Evolutionary conservation across 2,329 filamentous ascomycete genomes (phyloP), one percentile per base, ranked within the genome.

Genomic region (Claviceps arundinis): DNA sequence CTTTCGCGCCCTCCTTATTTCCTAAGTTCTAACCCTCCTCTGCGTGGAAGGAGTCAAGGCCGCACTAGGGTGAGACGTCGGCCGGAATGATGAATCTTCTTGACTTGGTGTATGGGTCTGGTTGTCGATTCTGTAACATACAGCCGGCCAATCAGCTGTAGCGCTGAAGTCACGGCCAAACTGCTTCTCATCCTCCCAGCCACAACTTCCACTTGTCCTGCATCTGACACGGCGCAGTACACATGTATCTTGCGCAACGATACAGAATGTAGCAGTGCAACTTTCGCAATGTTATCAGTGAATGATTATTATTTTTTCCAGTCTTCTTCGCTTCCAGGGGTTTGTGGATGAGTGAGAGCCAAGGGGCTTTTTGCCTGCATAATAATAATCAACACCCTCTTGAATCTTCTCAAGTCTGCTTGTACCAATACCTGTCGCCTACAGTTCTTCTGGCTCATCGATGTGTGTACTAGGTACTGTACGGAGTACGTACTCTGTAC

Each of bases 51-150:
- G 49, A 50, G 49, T 50, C 49, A 38, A 45, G 19, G 49, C 41
- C 43, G 42, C 17, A 44, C 17, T 17, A 37, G 41, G 30, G 48
- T 44, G 48, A 50, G 48, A 26, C 41, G 41, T 22, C 30, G 30
- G 16, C n/a, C 13, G 48, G 30, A 44, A 37, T 34, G 26, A 30
- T 30, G 26, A 30, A 30, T 30, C 26, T n/a, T 50, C 38, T 50
- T 37, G 38, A 42, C 47, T 40, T 37, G 46, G n/a, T 17, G 34
- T n/a, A 17, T 48, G 19, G 48, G n/a, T 37, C 37, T 30, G 42
- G 49, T 50, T 38, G 49, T 40, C 43, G 44, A 46, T 40, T 51
- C 44, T 47, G 50, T 51, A 37, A 51, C 50, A 47, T 16, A 24
- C 19, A 45, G 41, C 42, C 9, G 3, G 2, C 49, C 49, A 46